Percentiles rank a stretch among this genome's conserved stretches.
These are phyloP conservation scores for Trichocomaceae sp. DNA, from an alignment of 2,329 filamentous ascomycete genomes.

Conservation along the genomic window DNA sequence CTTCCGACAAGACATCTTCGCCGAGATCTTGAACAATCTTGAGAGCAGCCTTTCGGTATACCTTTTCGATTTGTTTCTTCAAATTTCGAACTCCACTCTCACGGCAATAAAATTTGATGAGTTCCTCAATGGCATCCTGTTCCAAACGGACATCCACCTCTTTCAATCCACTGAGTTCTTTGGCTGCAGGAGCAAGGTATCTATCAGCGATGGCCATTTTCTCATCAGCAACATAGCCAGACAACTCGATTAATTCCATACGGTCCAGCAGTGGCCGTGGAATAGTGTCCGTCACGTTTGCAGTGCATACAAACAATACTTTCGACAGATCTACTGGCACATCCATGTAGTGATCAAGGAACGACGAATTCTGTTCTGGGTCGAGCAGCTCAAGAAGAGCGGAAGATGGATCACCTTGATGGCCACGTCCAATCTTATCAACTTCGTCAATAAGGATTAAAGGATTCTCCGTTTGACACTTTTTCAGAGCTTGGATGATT, in stretches of 20 bases:
- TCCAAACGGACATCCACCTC: constrained; percentile 83
- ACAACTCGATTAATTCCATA: constrained; percentile 96
- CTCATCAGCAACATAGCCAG: constrained; percentile 94
- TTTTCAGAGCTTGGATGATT: constrained; percentile 97
- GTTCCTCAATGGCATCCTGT: constrained; percentile 82
- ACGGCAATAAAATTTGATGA: constrained; percentile 97
- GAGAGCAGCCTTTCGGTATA: constrained; percentile 92
- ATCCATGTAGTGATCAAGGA: constrained; percentile 98
- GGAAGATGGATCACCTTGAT: constrained; percentile 93
- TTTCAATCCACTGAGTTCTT: constrained; percentile 84
- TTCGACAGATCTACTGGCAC: constrained; percentile 96
- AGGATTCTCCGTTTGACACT: constrained; percentile 97
- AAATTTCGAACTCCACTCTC: constrained; percentile 95
- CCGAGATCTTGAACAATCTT: constrained; percentile 96
- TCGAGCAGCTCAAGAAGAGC: constrained; percentile 90
- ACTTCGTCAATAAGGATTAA: constrained; percentile 95
- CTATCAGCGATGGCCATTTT: constrained; percentile 97
- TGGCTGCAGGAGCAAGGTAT: constrained; percentile 89
- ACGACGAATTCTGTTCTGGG: constrained; percentile 94
- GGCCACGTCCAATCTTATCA: constrained; percentile 94
- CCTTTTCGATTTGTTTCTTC: constrained; percentile 99
- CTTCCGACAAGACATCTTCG: constrained; percentile 73
- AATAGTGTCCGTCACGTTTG: constrained; percentile 98
- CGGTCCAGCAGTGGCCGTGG: constrained; percentile 86
- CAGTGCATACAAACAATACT: constrained; percentile 96